phyloP scores from a whole-genome alignment of 345 rosid species.

The Kernera saxatilis region DNA sequence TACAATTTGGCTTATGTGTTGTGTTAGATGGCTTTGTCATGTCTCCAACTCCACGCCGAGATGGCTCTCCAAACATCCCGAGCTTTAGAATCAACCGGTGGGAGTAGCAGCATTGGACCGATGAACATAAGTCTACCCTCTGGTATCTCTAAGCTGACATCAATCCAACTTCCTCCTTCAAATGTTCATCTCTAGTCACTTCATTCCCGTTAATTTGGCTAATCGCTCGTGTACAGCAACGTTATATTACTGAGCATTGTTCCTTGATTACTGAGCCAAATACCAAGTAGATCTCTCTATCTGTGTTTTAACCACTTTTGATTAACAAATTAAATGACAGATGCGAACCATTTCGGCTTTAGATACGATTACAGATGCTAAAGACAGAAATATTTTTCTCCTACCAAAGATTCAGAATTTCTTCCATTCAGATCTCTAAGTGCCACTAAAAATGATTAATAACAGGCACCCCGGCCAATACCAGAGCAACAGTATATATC shows the following conservation, averaged over 20 bases:
- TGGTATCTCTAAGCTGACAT: constrained; percentile 21
- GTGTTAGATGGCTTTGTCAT: constrained; percentile 75
- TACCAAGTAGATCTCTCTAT: neutral
- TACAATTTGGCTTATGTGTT: neutral
- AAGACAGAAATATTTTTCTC: neutral
- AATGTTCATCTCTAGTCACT: constrained; percentile 23
- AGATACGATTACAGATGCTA: neutral
- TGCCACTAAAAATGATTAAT: neutral
- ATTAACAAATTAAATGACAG: neutral
- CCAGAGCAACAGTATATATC: neutral
- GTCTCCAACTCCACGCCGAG: constrained; percentile 85
- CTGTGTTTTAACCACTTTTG: neutral
- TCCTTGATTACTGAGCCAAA: neutral
- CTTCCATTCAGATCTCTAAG: neutral
- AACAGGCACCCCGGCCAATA: neutral
- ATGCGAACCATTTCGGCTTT: neutral
- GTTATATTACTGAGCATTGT: neutral
- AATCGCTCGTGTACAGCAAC: neutral
- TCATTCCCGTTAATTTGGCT: neutral
- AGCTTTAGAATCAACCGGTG: constrained; percentile 46
- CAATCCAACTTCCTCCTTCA: constrained; percentile 28
- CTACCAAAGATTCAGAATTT: neutral
- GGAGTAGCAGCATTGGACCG: constrained; percentile 16
- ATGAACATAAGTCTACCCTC: constrained; percentile 21
- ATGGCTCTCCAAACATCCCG: constrained; percentile 94